Conservation (phyloP, 2,329 filamentous ascomycete genomes). For the Capronia americana region DNA sequence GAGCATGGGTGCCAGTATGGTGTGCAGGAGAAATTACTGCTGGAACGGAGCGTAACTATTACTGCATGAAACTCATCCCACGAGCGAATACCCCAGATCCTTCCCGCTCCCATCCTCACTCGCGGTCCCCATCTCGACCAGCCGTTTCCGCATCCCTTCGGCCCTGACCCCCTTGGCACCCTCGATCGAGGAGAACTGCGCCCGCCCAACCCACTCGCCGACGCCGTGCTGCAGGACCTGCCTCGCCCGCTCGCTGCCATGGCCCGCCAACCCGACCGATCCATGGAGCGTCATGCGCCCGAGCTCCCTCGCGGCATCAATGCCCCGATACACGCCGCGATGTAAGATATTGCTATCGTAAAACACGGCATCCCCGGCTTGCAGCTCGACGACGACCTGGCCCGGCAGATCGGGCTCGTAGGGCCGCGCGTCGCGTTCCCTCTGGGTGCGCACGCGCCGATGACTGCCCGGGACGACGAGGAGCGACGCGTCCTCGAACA, state of each 20-base stretch:
- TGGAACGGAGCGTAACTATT: neutral
- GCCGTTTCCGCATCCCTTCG: conserved; percentile 53
- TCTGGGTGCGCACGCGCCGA: conserved; percentile 69
- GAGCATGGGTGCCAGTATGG: neutral
- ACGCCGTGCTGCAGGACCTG: conserved; percentile 56
- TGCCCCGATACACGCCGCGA: conserved; percentile 51
- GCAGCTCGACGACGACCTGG: conserved; percentile 70
- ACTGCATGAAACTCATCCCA: conserved; percentile 43
- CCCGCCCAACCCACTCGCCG: conserved; percentile 51
- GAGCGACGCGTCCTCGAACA: conserved; percentile 75
- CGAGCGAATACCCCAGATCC: conserved; percentile 52
- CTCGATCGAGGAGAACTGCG: conserved; percentile 45
- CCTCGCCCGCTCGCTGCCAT: conserved; percentile 50
- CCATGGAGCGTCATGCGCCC: conserved; percentile 53
- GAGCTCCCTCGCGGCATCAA: conserved; percentile 46
- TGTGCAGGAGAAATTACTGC: neutral
- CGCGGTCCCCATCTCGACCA: conserved; percentile 52
- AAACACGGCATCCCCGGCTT: conserved; percentile 80
- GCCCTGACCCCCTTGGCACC: conserved; percentile 46
- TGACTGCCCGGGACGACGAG: conserved; percentile 82
- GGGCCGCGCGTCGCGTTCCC: conserved; percentile 71
- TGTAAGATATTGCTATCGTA: conserved; percentile 87
- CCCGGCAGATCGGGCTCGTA: conserved; percentile 67
- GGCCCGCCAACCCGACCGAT: conserved; percentile 49
- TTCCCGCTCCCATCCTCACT: conserved; percentile 47